phyloP scores from a whole-genome alignment of 768 basidiomycete species.

The Pulveroboletus ravenelii region DNA sequence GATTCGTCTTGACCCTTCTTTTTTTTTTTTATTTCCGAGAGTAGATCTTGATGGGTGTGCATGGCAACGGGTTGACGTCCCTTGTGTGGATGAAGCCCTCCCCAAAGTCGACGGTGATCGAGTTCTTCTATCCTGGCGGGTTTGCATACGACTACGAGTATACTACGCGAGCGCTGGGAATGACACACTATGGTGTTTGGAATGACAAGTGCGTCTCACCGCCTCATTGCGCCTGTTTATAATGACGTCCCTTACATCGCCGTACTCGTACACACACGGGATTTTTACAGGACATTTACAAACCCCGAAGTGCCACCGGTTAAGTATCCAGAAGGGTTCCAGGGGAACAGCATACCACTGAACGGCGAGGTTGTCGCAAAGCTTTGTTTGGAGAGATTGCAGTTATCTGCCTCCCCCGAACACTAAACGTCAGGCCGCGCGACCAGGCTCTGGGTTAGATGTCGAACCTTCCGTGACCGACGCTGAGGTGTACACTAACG shows the following conservation, averaged over 20 bases:
- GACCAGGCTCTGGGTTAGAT: neutral
- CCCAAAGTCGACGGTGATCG: slow-evolving; percentile 80
- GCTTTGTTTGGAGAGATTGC: slow-evolving; percentile 52
- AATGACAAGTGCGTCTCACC: slow-evolving; percentile 47
- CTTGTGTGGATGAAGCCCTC: slow-evolving; percentile 91
- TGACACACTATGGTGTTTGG: slow-evolving; percentile 86
- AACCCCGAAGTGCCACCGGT: slow-evolving; percentile 64
- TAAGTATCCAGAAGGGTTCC: slow-evolving; percentile 84
- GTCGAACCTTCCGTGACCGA: too few species aligned
- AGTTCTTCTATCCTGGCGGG: slow-evolving; percentile 82
- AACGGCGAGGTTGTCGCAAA: slow-evolving; percentile 65
- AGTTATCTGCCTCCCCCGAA: neutral
- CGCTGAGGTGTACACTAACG: neutral
- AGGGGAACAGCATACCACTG: slow-evolving; percentile 81
- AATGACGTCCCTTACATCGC: too few species aligned
- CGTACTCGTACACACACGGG: neutral
- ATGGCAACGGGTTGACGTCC: slow-evolving; percentile 87
- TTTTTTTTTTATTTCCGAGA: neutral
- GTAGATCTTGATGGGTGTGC: slow-evolving; percentile 92
- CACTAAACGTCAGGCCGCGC: neutral
- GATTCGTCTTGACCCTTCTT: neutral
- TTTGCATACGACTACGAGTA: slow-evolving; percentile 87
- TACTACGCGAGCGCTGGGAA: slow-evolving; percentile 75
- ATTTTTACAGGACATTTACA: slow-evolving; percentile 56
- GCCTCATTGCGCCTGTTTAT: neutral